Conservation (phyloP, 2,329 filamentous ascomycete genomes). For the Ceratocystis harringtonii region DNA sequence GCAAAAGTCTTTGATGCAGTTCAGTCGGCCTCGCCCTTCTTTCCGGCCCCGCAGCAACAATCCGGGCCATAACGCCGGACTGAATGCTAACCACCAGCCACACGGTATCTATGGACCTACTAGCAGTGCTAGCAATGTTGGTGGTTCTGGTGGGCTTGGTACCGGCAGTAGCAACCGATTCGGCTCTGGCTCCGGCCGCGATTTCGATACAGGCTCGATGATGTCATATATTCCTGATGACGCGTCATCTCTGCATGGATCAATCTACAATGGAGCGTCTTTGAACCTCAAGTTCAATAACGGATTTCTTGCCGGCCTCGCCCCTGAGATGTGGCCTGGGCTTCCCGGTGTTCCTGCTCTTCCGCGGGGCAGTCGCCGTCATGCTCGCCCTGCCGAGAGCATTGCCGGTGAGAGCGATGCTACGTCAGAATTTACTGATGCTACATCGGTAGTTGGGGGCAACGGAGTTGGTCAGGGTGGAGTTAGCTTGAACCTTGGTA, state of each 20-base stretch:
- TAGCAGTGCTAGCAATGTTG: background rate
- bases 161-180: conserved; percentile 22
- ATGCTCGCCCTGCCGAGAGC: conserved; percentile 56
- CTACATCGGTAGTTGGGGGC: conserved; percentile 62
- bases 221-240: conserved; percentile 94
- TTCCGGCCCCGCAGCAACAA: conserved; percentile 47
- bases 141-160: conserved; percentile 13
- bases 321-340: conserved; percentile 73
- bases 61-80: conserved; percentile 11
- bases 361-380: conserved; percentile 51
- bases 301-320: conserved; percentile 80
- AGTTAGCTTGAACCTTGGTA: conserved; percentile 15
- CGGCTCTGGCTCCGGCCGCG: conserved; percentile 30
- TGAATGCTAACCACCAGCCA: background rate
- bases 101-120: conserved; percentile 19
- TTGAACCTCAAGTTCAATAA: conserved; percentile 71
- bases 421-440: conserved; percentile 77
- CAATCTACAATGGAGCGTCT: conserved; percentile 72
- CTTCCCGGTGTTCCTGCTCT: conserved; percentile 48
- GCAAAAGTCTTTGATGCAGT: conserved; percentile 89
- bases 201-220: conserved; percentile 70
- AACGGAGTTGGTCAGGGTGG: conserved; percentile 60
- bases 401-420: conserved; percentile 85
- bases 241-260: conserved; percentile 89
- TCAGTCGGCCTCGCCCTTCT: conserved; percentile 80